These are phyloP conservation scores for Gracilaria gracilis DNA, from an alignment of 23 red algal genomes.

Conservation along the genomic window DNA sequence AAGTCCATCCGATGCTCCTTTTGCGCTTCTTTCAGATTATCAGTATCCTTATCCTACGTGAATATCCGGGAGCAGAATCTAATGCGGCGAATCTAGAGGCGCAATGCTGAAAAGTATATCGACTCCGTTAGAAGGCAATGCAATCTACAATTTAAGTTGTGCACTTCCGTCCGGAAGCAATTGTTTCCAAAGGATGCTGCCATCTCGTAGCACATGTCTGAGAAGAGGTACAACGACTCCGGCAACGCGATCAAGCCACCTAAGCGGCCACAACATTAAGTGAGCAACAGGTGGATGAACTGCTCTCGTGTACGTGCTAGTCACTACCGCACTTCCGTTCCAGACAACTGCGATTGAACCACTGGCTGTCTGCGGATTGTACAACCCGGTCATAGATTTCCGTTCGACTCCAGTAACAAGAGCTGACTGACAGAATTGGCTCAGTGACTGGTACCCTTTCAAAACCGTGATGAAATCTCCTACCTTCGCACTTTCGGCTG, in stretches of 20 bases:
- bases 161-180: constrained; percentile 14
- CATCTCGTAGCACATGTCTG: constrained; percentile 1
- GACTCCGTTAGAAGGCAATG: no score
- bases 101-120: no score
- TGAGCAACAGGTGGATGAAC: constrained; percentile 21
- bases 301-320: constrained; percentile 47
- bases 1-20: no score
- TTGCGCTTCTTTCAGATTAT: no score
- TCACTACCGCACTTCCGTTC: constrained; percentile 20
- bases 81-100: no score
- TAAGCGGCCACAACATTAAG: constrained; percentile 21
- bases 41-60: no score
- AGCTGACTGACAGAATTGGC: not conserved
- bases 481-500: constrained; percentile 3
- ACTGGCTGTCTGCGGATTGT: constrained; percentile 65
- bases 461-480: constrained; percentile 12
- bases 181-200: constrained; percentile 17
- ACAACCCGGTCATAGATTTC: constrained; percentile 41
- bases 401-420: not conserved
- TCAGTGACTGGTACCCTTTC: not conserved
- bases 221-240: constrained; percentile 21
- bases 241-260: constrained; percentile 12
- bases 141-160: not conserved
- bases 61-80: no score
- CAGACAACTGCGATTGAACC: constrained; percentile 49